Base-by-base conservation (phyloP, 345 rosid species). In the Zanthoxylum bungeanum region DNA sequence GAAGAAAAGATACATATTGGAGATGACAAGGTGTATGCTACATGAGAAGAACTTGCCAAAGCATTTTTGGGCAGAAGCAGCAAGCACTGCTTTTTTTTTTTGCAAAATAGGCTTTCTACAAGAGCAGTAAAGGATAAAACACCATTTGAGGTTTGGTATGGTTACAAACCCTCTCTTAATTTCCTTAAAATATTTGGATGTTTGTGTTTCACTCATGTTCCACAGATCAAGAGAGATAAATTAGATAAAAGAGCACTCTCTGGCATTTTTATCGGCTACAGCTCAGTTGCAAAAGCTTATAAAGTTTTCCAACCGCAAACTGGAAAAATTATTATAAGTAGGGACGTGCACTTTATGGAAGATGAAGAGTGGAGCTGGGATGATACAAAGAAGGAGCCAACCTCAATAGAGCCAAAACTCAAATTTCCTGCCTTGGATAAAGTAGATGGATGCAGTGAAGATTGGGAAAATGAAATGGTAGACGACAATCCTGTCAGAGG, bases 271-370 rank as follows among this genome's bases (percentile, higher is more conserved):
- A 1, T 71, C 0, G 34, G 74, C 30, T 71, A 33, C 8, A 71
- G 21, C 33, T 14, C 4, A 0, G 6, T 59, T 4, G 1, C 46
- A 1, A 66, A 67, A 12, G 46, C 59, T 9, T 66, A 74, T 7
- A 66, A 7, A 66, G 58, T 42, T 11, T 66, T 39, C 36, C 47
- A 65, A 30, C 77, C 59, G 3, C 59, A 59, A 19, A 74, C 77
- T 2, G 22, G 39, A 16, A 67, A 67, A 1, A 30, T 58, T 17
- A 4, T 57, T 7, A 44, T 74, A 3, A 57, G 50, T 9, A 67
- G 50, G 2, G 65, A 65, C 40, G 76, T 73, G 11, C 65, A 73
- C 24, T 66, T 73, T 8, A n/a, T 39, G 50, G 59, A 55, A 34
- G 21, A 74, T 27, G 51, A 74, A 24, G 22, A 74, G 5, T 65